A percentile compares a stretch with the other conserved stretches of the same genome.
Evolutionary conservation across 805 yeast species (phyloP).

Genomic region (Maudiozyma bulderi): DNA sequence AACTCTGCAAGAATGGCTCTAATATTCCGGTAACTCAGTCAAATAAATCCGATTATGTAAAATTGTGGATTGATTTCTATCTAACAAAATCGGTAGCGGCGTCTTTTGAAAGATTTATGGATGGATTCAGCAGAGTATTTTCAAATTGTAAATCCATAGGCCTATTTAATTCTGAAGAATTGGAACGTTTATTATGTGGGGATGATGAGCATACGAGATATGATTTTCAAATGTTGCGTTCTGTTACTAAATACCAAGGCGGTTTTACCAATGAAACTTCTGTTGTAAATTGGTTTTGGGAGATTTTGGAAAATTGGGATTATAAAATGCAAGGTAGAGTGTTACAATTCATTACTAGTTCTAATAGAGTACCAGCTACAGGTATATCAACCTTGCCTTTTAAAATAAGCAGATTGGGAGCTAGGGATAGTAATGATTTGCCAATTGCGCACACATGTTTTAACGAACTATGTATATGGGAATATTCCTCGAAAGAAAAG

Average conservation of each 20-base stretch:
- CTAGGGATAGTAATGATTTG: constrained; percentile 37
- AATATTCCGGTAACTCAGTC: constrained; percentile 43
- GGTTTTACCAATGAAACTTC: constrained; percentile 37
- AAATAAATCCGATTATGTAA: constrained; percentile 54
- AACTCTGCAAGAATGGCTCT: constrained; percentile 53
- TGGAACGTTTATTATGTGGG: constrained; percentile 72
- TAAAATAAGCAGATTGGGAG: constrained; percentile 49
- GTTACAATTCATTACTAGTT: constrained; percentile 75
- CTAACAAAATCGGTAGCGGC: constrained; percentile 43
- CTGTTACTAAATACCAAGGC: constrained; percentile 67
- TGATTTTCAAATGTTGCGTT: constrained; percentile 56
- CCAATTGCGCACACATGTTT: constrained; percentile 94
- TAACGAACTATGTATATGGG: constrained; percentile 74
- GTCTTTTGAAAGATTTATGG: constrained; percentile 49
- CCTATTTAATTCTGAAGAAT: constrained; percentile 71
- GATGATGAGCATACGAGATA: constrained; percentile 42
- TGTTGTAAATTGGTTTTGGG: constrained; percentile 81
- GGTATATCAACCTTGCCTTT: constrained; percentile 72
- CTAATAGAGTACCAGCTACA: constrained; percentile 87
- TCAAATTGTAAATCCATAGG: constrained; percentile 69
- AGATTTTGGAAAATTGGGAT: constrained; percentile 31
- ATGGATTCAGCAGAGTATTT: constrained; percentile 67
- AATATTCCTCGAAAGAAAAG: constrained; percentile 47
- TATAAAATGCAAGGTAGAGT: constrained; percentile 55
- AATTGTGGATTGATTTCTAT: constrained; percentile 51